Percentiles rank a stretch among this genome's conserved stretches.
phyloP scores from a whole-genome alignment of 2,329 filamentous ascomycete genomes.

The Penicillium sp. region DNA sequence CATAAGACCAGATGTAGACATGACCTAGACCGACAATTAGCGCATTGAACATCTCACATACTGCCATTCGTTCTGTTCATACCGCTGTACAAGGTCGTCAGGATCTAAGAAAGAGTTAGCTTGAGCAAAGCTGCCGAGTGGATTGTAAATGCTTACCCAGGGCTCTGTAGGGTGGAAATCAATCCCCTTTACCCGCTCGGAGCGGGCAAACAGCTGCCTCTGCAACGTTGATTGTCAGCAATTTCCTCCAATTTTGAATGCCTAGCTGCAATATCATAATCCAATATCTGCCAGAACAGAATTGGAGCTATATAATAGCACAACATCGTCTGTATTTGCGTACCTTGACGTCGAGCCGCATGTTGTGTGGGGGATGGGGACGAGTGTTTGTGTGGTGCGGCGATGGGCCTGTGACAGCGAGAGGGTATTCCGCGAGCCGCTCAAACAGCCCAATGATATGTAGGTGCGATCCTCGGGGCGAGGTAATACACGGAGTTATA shows the following conservation, averaged over 20 bases:
- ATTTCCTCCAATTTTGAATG: constrained; percentile 4
- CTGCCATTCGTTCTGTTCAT: constrained; percentile 37
- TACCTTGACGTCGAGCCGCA: constrained; percentile 63
- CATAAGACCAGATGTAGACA: constrained; percentile 99
- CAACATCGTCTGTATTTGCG: constrained; percentile 19
- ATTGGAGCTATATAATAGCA: neutral
- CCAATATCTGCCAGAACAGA: neutral
- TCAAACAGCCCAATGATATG: constrained; percentile 32
- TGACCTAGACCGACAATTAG: constrained; percentile 62
- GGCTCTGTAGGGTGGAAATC: constrained; percentile 97
- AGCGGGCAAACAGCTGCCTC: constrained; percentile 82
- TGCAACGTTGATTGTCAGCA: constrained; percentile 48
- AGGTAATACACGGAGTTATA: constrained; percentile 13
- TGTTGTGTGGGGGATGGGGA: constrained; percentile 41
- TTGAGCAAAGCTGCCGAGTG: constrained; percentile 4
- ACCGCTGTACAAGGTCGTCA: constrained; percentile 96
- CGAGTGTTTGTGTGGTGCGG: constrained; percentile 38
- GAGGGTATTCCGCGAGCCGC: constrained; percentile 34
- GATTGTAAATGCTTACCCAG: constrained; percentile 63
- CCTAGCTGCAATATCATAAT: neutral
- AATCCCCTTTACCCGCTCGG: constrained; percentile 93
- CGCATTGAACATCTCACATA: constrained; percentile 15
- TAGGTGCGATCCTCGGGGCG: constrained; percentile 16
- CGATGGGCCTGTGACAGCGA: constrained; percentile 32
- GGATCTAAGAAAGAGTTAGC: constrained; percentile 53